Percentiles rank a stretch among this genome's conserved stretches.
These are phyloP conservation scores for Amanita thiersii DNA, from an alignment of 768 basidiomycete species.

Conservation along the genomic window DNA sequence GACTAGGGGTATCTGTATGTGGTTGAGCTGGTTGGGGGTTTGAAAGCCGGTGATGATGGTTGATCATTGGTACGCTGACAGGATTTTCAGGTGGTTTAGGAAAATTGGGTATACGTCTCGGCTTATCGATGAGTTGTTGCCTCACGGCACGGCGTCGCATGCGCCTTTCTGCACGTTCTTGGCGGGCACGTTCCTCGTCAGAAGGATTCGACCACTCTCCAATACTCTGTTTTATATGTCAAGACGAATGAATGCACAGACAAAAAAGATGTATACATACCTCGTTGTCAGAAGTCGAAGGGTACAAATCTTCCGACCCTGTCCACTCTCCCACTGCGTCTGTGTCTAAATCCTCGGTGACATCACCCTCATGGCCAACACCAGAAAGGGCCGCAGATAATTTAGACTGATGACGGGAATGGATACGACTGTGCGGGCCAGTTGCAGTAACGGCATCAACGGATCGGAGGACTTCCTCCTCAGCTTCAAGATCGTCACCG, in stretches of 20 bases:
- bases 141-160: slow-evolving; percentile 39
- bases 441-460: slow-evolving; percentile 27
- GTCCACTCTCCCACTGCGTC: slow-evolving; percentile 71
- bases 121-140: slow-evolving; percentile 47
- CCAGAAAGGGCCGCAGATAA: slow-evolving; percentile 59
- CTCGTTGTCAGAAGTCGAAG: slow-evolving; percentile 59
- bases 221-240: slow-evolving; percentile 46
- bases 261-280: slow-evolving; percentile 28
- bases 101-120: slow-evolving; percentile 72
- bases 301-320: slow-evolving; percentile 64
- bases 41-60: slow-evolving; percentile 4
- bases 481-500: slow-evolving; percentile 15
- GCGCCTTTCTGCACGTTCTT: slow-evolving; percentile 55
- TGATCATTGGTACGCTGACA: slow-evolving; percentile 20
- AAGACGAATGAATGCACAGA: slow-evolving; percentile 8
- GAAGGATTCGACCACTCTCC: slow-evolving; percentile 90
- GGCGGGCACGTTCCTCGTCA: slow-evolving; percentile 78
- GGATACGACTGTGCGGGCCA: slow-evolving; percentile 40
- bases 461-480: slow-evolving; percentile 17
- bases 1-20: slow-evolving; percentile 16
- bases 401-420: slow-evolving; percentile 64
- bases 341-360: slow-evolving; percentile 19
- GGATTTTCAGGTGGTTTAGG: slow-evolving; percentile 62
- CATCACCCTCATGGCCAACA: slow-evolving; percentile 38
- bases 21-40: slow-evolving; percentile 14